phyloP scores from a whole-genome alignment of 768 basidiomycete species.

The Serendipita sp. region DNA sequence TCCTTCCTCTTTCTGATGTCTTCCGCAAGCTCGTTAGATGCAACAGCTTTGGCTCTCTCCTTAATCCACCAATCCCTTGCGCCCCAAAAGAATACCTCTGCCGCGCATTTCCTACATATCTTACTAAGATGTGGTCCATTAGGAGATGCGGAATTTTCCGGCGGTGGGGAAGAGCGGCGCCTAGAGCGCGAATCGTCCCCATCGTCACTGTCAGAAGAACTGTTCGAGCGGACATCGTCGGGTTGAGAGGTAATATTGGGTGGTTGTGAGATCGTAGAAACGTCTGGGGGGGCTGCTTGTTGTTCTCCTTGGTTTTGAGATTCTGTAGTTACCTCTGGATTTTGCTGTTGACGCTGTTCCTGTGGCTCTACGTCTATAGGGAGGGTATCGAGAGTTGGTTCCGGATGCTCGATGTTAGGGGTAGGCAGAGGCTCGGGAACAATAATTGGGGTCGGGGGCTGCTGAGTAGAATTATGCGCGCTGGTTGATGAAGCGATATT shows the following conservation, averaged over 20 bases:
- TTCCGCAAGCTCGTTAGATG: slow-evolving; percentile 32
- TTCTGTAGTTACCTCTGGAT: neutral
- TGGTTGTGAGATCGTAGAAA: neutral
- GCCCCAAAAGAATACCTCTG: slow-evolving; percentile 60
- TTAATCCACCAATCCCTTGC: slow-evolving; percentile 70
- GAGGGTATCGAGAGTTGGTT: neutral
- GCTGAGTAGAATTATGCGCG: neutral
- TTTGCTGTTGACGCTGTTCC: neutral
- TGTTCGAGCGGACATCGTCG: neutral
- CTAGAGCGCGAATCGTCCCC: neutral
- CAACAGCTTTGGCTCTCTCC: slow-evolving; percentile 43
- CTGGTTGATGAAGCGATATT: neutral
- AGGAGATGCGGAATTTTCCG: neutral
- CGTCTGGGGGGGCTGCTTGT: neutral
- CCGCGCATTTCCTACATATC: slow-evolving; percentile 57
- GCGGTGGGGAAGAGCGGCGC: neutral
- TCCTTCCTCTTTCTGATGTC: slow-evolving; percentile 42
- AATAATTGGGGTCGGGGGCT: neutral
- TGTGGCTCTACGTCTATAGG: neutral
- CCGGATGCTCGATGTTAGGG: neutral
- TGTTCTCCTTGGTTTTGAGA: neutral
- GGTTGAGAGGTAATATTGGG: neutral
- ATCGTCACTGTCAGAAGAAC: neutral
- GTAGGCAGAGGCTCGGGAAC: neutral
- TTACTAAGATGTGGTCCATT: slow-evolving; percentile 13